Evolutionary conservation across 148 eudicot species (phyloP), one percentile per base, ranked within the genome.

Genomic region (Amaranthus cruentus): DNA sequence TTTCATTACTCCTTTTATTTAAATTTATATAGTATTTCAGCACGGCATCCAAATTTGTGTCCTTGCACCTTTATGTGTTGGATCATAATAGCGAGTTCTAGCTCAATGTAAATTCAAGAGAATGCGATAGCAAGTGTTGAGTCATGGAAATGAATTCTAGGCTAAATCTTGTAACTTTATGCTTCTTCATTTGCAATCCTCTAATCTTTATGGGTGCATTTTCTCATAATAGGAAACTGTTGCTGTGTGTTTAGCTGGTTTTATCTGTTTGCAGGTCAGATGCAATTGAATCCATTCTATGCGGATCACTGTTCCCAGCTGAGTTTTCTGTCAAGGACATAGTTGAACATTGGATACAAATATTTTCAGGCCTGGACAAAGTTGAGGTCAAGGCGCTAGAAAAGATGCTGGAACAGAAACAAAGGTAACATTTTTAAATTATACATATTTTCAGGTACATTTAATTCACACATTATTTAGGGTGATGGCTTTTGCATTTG

Each of bases 391-490:
- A 86, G 80, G 99, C 99, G 77, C 84, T 95, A 64, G 97, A 92
- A 78, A 92, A 92, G 80, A 88, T 92, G 65, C 80, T 95, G 80
- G 97, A 95, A 87, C 99, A 92, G 88, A 90, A 95, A 83, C 94
- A 92, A 83, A 95, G 96, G 99, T 95, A 77, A 44, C 14, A 5
- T 7, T 75, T 62, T 7, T 70, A 57, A 52, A 72, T 47, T 15
- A 58, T 51, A 47, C 14, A 44, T 3, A 15, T 56, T n/a, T 54
- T 15, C 9, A 2, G 61, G 55, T 9, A 6, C 71, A 46, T 44
- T 11, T 64, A 62, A 10, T 50, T 28, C 48, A 54, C 5, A 51
- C 69, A 43, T 67, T 73, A 7, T 13, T 46, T 5, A 54, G 42
- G 59, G 47, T 21, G 47, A 43, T 12, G 55, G 66, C n/a, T 71